phyloP scores from a whole-genome alignment of 805 yeast genomes.

The Saturnispora galanensis region DNA sequence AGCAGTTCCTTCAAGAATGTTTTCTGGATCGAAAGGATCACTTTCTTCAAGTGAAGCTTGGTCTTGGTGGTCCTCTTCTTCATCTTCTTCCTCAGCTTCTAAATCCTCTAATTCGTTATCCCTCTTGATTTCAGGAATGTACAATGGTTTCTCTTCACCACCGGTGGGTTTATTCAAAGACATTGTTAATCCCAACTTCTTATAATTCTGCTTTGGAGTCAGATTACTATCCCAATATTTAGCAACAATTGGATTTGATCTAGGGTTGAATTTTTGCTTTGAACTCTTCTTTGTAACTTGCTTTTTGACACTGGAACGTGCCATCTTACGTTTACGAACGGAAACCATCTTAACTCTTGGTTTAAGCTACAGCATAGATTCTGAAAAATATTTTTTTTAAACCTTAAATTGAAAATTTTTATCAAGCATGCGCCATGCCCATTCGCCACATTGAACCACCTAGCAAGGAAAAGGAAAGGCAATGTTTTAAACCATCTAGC shows the following conservation, averaged over 20 bases:
- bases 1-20: conserved; percentile 73
- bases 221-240: conserved; percentile 81
- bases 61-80: conserved; percentile 29
- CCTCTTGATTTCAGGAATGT: conserved; percentile 23
- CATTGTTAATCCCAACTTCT: conserved; percentile 64
- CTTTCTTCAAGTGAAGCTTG: conserved; percentile 25
- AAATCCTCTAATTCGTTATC: conserved; percentile 13
- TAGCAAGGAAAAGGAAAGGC: no score
- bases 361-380: neutral
- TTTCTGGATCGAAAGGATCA: conserved; percentile 41
- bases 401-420: no score
- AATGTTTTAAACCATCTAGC: no score
- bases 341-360: conserved; percentile 23
- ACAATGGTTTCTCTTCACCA: conserved; percentile 60
- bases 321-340: conserved; percentile 81
- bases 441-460: no score
- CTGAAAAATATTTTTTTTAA: no score
- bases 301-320: conserved; percentile 62
- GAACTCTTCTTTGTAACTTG: conserved; percentile 64
- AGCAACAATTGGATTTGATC: conserved; percentile 73
- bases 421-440: no score
- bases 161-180: conserved; percentile 65
- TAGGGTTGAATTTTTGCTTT: conserved; percentile 54
- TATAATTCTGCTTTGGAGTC: conserved; percentile 81
- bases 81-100: conserved; percentile 20